Conservation (phyloP, 805 yeast genomes). For the Osmozyma mogii region DNA sequence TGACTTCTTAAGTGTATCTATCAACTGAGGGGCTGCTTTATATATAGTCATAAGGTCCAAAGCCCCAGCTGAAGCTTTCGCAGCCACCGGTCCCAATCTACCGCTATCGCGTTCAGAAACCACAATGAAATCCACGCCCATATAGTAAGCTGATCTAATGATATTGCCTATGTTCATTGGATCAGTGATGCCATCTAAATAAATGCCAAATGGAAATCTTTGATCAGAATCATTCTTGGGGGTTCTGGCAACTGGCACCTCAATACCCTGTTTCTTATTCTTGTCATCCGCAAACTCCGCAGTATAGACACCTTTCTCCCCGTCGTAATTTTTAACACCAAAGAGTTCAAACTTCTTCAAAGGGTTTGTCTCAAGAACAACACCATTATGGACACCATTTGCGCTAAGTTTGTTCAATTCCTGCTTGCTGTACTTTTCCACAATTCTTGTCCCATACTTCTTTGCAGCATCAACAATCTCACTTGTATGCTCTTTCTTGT, state of each 20-base stretch:
- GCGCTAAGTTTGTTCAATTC: constrained; percentile 53
- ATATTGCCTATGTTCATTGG: constrained; percentile 87
- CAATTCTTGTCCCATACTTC: constrained; percentile 30
- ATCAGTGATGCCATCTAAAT: constrained; percentile 72
- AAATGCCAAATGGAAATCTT: constrained; percentile 57
- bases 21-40: constrained; percentile 53
- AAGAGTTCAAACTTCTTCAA: constrained; percentile 25
- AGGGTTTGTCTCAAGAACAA: constrained; percentile 61
- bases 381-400: constrained; percentile 75
- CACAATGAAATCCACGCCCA: constrained; percentile 76
- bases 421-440: constrained; percentile 33
- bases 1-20: constrained; percentile 44
- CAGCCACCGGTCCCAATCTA: constrained; percentile 65
- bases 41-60: constrained; percentile 63
- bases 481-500: constrained; percentile 23
- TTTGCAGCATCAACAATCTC: constrained; percentile 43
- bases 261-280: constrained; percentile 5
- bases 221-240: constrained; percentile 11
- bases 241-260: constrained; percentile 17
- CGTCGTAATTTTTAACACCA: constrained; percentile 15
- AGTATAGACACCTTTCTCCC: constrained; percentile 12
- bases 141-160: constrained; percentile 66
- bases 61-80: constrained; percentile 81
- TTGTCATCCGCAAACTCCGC: constrained; percentile 13
- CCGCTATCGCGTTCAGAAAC: constrained; percentile 67